A percentile compares a stretch with the other conserved stretches of the same genome.
These are phyloP conservation scores for Thymus mandschuricus DNA, from an alignment of 257 asterid genomes.

Conservation along the genomic window DNA sequence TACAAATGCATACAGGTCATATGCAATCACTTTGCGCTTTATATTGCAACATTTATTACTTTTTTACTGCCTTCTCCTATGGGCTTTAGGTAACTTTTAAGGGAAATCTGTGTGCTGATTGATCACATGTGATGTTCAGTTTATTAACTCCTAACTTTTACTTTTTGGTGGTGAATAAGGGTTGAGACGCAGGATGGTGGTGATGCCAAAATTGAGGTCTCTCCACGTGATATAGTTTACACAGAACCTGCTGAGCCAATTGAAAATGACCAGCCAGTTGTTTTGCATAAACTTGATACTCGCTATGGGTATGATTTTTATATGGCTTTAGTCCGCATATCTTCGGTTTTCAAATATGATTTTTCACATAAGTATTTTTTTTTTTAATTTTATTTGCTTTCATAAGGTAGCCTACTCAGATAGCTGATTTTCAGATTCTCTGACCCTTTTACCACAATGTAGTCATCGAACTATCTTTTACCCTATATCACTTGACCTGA, in stretches of 20 bases:
- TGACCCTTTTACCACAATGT: constrained; percentile 3
- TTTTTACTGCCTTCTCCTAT: constrained; percentile 23
- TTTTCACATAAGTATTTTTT: constrained; percentile 1
- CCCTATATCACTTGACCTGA: constrained; percentile 16
- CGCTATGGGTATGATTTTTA: constrained; percentile 75
- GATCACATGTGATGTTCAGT: constrained; percentile 9
- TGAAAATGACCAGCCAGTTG: constrained; percentile 64
- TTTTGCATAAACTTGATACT: constrained; percentile 87
- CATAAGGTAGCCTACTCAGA: neutral
- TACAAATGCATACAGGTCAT: constrained; percentile 18
- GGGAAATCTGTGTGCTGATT: constrained; percentile 6
- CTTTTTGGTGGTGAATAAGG: constrained; percentile 47
- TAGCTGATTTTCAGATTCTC: constrained; percentile 18
- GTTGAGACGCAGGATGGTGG: constrained; percentile 99
- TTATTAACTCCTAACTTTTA: constrained; percentile 27
- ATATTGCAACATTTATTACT: neutral
- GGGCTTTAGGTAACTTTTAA: constrained; percentile 5
- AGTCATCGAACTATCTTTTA: neutral
- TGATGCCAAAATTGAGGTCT: constrained; percentile 92
- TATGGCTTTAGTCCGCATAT: constrained; percentile 20
- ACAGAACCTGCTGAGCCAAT: constrained; percentile 80
- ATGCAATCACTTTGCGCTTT: neutral
- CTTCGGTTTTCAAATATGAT: neutral
- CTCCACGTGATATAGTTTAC: constrained; percentile 96
- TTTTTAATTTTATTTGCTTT: neutral